Base-by-base conservation (phyloP, 768 basidiomycete genomes). In the Tylopilus rubrobrunneus region DNA sequence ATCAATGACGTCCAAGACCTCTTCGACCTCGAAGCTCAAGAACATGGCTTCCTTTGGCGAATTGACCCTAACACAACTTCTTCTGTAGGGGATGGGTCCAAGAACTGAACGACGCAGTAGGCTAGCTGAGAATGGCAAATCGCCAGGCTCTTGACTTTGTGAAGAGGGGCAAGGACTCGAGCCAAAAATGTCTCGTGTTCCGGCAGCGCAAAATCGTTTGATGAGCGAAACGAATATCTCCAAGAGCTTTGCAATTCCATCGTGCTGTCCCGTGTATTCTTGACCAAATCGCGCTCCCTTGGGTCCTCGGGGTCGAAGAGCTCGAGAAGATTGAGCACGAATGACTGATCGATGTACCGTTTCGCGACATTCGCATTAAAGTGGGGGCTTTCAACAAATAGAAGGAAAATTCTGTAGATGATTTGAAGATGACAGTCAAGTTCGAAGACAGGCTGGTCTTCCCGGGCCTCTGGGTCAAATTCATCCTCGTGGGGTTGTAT, bases 401-500 rank as follows among this genome's bases (percentile, higher is more conserved):
- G 89, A 31, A 99, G 86, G 83, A 99, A 99, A 74, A 99, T 98
- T 73, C 98, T 97, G 76, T 99, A 99, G 49, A 98, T 97, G 61
- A 99, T 95, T 71, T 99, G 95, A 52, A 99, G 81, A 71, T 99
- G 97, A 97, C 97, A 99, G 27, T 97, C 97, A 53, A 98, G 87
- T 69, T 99, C 97, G 55, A 99, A 81, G 3, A 99, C 97, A 7
- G 97, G 97, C 60, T 98, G 97, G 63, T 99, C 97, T 74, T 99
- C 97, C 73, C n/a, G n/a, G n/a, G n/a, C n/a, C n/a, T 99, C 97
- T 21, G 97, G 97, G 69, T 99, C 97, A 68, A 97, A 99, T 2
- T 95, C 97, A 70, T 99, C 97, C 49, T 97, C 97, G 97, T 64
- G 97, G 97, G 74, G 97, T n/a, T n/a, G 97, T 82, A 99, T 98